Conservation (phyloP, 2,329 filamentous ascomycete genomes). For the Zymoseptoria tritici region DNA sequence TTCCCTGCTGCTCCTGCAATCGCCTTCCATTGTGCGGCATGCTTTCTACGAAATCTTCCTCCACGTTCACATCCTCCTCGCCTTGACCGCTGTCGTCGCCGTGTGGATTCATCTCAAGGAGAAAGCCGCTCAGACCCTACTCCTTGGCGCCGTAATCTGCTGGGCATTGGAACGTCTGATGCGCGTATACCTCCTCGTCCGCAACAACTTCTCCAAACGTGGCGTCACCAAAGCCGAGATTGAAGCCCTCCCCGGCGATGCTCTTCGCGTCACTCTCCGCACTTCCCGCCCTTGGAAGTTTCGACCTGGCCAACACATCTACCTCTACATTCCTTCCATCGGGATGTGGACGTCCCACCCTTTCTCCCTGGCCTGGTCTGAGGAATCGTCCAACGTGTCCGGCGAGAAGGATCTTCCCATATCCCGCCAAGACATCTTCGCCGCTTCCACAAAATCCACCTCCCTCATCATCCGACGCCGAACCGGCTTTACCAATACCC, state of each 20-base stretch:
- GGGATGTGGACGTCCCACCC: constrained; percentile 70
- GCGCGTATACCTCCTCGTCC: constrained; percentile 54
- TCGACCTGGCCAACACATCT: constrained; percentile 68
- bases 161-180: constrained; percentile 59
- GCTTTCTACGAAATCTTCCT: constrained; percentile 77
- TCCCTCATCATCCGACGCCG: constrained; percentile 83
- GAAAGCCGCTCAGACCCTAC: constrained; percentile 52
- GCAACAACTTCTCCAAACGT: constrained; percentile 56
- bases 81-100: constrained; percentile 52
- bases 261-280: constrained; percentile 63
- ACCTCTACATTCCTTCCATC: constrained; percentile 67
- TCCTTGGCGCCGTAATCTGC: constrained; percentile 56
- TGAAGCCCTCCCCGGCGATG: constrained; percentile 69
- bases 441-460: constrained; percentile 48
- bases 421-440: constrained; percentile 45
- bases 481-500: constrained; percentile 76
- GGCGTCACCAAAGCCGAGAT: constrained; percentile 63
- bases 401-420: constrained; percentile 42
- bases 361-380: constrained; percentile 72
- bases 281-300: constrained; percentile 72
- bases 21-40: constrained; percentile 63
- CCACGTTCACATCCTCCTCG: constrained; percentile 60
- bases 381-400: constrained; percentile 45
- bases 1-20: constrained; percentile 58
- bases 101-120: constrained; percentile 59